Evolutionary conservation across 768 basidiomycete species (phyloP), one percentile per base, ranked within the genome.

Genomic region (Kwoniella sp.): DNA sequence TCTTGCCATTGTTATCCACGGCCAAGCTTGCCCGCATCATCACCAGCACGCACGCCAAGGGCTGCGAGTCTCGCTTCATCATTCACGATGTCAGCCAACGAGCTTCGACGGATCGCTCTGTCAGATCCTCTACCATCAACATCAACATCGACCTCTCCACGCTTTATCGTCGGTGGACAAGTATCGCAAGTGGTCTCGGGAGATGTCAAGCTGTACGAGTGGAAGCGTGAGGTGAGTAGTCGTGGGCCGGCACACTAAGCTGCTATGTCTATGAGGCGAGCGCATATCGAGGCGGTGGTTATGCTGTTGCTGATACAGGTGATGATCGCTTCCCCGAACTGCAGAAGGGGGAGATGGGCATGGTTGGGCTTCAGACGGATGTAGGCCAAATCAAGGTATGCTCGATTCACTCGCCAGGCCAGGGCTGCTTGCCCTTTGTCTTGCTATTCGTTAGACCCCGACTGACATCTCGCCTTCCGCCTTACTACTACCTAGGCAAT

Each of bases 191-290:
- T 55, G n/a, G 63, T 64, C 11, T 70, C 70, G 22, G 75, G 75
- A 5, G 77, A 79, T 68, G 62, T 75, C 58, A 75, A 75, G 69
- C 64, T 79, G 67, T 79, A 72, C 54, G 73, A 73, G 57, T 78
- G 73, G 69, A 41, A 57, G 22, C 45, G 63, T 31, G 65, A 64
- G 57, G 74, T 73, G 34, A 64, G 69, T 69, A 5, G 15, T 22
- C 11, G 15, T n/a, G 4, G 11, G 26, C 30, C 23, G 28, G 20
- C 8, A 48, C 47, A 26, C 2, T 53, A 9, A 1, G 31, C 22
- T 60, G 29, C 30, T 51, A 2, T n/a, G 45, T 28, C 15, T 2
- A 34, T 68, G 20, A 20, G 9, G 47, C 58, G n/a, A n/a, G n/a
- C n/a, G n/a, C n/a, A n/a, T n/a, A n/a, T n/a, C 29, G 17, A 31